Percentiles rank a stretch among this genome's conserved stretches.
These are phyloP conservation scores for Solanum rostratum DNA, from an alignment of 257 asterid species.

Conservation along the genomic window DNA sequence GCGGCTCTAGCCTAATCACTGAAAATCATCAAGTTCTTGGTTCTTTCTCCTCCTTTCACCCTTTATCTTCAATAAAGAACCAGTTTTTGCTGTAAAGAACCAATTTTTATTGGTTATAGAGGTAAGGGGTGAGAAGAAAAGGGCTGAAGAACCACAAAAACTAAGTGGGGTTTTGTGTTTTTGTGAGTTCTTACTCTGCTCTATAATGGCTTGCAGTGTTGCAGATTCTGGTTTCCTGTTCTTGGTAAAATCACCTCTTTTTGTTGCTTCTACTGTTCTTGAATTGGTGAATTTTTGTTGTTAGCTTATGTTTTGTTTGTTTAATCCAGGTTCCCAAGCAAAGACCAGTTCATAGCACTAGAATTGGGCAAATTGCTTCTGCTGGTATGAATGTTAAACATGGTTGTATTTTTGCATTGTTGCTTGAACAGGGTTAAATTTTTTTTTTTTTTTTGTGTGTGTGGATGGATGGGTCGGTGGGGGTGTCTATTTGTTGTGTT, in stretches of 20 bases:
- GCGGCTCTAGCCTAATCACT: neutral
- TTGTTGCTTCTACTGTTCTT: neutral
- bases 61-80: neutral
- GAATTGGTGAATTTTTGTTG: neutral
- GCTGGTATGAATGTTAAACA: conserved; percentile 24
- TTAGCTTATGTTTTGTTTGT: neutral
- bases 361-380: conserved; percentile 31
- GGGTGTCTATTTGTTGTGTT: neutral
- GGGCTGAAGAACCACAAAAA: neutral
- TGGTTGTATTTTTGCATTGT: neutral
- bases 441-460: neutral
- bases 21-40: neutral
- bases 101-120: neutral
- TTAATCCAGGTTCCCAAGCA: conserved; percentile 37
- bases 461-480: too few species aligned
- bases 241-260: conserved; percentile 26
- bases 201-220: conserved; percentile 59
- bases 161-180: neutral
- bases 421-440: neutral
- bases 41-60: neutral
- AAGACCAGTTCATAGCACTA: conserved; percentile 37
- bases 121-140: neutral
- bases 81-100: neutral
- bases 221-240: conserved; percentile 49
- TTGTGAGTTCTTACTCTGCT: neutral